A percentile compares a stretch with the other conserved stretches of the same genome.
phyloP scores from a whole-genome alignment of 257 asterid genomes.

The Nicotiana benthamiana region DNA sequence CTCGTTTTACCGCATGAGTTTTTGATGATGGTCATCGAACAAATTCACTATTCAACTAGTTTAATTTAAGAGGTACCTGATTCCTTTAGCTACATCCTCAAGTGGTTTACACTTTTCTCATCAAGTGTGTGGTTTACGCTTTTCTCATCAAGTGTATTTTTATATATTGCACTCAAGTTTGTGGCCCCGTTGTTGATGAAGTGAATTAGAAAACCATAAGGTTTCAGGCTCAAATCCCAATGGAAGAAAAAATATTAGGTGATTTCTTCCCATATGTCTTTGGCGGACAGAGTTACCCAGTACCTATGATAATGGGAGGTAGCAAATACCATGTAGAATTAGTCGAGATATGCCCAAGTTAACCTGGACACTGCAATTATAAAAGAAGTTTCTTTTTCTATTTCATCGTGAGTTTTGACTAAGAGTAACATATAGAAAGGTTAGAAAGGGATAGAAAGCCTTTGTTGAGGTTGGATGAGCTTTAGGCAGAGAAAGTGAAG shows the following conservation, averaged over 20 bases:
- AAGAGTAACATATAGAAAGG: background rate
- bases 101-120: background rate
- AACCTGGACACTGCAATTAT: no score
- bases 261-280: no score
- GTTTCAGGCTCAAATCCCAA: no score
- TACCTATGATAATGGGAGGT: no score
- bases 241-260: no score
- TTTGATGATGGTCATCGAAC: background rate
- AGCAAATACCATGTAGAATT: no score
- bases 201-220: no score
- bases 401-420: background rate
- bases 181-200: no score
- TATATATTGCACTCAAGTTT: no score
- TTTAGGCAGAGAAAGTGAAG: background rate
- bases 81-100: background rate
- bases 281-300: no score
- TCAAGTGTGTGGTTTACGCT: background rate
- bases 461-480: background rate
- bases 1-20: background rate
- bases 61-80: background rate
- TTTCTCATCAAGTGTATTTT: no score
- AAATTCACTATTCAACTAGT: background rate
- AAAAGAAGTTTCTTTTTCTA: background rate
- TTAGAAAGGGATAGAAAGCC: background rate
- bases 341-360: no score